Base-by-base conservation (phyloP, 306 rosid species). In the Dalbergia oliveri region DNA sequence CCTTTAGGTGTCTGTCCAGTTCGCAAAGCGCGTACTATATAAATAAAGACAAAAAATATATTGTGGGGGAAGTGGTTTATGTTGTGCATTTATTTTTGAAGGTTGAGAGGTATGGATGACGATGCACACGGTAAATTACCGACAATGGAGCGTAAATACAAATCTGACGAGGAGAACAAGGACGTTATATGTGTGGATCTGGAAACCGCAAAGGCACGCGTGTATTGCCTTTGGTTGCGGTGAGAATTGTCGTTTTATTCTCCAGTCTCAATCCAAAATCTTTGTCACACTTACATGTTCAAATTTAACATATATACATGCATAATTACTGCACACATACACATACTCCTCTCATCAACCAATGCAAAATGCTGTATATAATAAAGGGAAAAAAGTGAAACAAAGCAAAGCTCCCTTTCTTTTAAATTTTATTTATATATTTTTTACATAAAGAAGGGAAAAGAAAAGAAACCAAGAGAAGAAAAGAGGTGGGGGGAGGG, bases 191-290 rank as follows among this genome's bases (percentile, higher is more conserved):
- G 47, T 45, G 79, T 77, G 79, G 82, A 83, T 77, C 64, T 70
- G 26, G 80, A 75, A 75, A 75, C 77, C 61, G 64, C 71, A 76
- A 33, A 47, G 12, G 76, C 87, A 64, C 85, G 87, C 87, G 72
- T 83, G 76, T 81, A 19, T 21, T 62, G 66, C 81, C 69, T 76
- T 67, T 77, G 69, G 85, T 69, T 50, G 79, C 79, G 79, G 86
- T 80, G 66, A 47, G 59, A 62, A 13, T 73, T 80, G 84, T 87
- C 89, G 66, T 66, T 83, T 79, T 79, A 39, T 72, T 58, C 79
- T 15, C 80, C 18, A 63, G 53, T 83, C 62, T 72, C 78, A 62
- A 37, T 0, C 43, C 69, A 76, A 78, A 50, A 82, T 79, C 85
- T 80, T 71, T 81, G 86, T 85, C 84, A 54, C 68, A 10, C 78